These are phyloP conservation scores for Grifola frondosa DNA, from an alignment of 1,284 basidiomycete genomes.

Conservation along the genomic window DNA sequence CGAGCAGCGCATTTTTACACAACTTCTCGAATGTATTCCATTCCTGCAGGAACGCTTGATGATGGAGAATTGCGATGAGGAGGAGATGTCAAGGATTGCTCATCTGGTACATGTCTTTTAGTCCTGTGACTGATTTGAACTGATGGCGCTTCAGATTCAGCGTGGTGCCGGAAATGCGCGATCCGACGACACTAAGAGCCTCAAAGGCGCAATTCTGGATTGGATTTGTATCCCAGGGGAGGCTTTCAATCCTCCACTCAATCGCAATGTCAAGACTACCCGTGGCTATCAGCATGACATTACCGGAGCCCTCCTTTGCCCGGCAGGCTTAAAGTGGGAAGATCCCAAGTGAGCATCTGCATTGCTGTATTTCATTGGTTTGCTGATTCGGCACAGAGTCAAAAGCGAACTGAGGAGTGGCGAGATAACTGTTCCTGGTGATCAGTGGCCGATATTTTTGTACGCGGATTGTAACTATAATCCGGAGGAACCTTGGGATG, in stretches of 20 bases:
- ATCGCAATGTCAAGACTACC: conserved; percentile 7
- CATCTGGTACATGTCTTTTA: no score
- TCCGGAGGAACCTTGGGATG: conserved; percentile 14
- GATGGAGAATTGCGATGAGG: no score
- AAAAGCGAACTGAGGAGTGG: conserved; percentile 4
- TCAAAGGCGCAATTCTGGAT: conserved; percentile 11
- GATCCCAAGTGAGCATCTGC: no score
- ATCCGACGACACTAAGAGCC: conserved; percentile 12
- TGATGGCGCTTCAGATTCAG: conserved; percentile 12
- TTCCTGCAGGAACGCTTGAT: no score
- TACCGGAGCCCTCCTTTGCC: conserved; percentile 10
- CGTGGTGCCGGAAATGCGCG: conserved; percentile 8
- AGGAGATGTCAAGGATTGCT: no score
- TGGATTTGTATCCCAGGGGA: conserved; percentile 10
- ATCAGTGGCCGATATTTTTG: conserved; percentile 12
- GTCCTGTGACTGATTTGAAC: no score
- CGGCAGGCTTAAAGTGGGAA: conserved; percentile 9
- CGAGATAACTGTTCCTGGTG: conserved; percentile 4
- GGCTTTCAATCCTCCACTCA: conserved; percentile 7
- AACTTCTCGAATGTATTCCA: no score
- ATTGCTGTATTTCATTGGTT: no score
- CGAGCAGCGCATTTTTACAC: no score
- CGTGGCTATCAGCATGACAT: conserved; percentile 8
- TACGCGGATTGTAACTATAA: conserved; percentile 6
- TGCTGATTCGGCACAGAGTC: conserved; percentile 2